Evolutionary conservation across 2,329 filamentous ascomycete species (phyloP).

Genomic region (Mollisia scopiformis): DNA sequence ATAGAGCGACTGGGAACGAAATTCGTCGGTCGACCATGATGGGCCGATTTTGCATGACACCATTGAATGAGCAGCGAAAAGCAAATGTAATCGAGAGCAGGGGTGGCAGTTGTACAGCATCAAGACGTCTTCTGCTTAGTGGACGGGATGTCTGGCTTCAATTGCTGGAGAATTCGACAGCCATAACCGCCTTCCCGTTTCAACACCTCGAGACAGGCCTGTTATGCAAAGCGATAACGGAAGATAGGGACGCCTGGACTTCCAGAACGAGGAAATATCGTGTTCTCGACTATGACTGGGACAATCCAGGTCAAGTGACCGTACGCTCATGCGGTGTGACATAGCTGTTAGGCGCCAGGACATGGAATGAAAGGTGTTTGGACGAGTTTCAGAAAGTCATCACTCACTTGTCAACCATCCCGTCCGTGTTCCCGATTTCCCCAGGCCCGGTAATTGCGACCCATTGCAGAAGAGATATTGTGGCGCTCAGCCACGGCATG

Average conservation of each 20-base stretch:
- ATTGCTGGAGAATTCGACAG: slow-evolving; percentile 1
- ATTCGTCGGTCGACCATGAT: slow-evolving; percentile 9
- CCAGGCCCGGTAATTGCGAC: slow-evolving; percentile 74
- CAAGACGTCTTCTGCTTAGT: slow-evolving; percentile 10
- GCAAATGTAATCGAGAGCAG: slow-evolving; percentile 4
- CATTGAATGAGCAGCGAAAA: slow-evolving; percentile 20
- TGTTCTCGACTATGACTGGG: slow-evolving; percentile 35
- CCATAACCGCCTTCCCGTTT: slow-evolving; percentile 21
- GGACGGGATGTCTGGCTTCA: neutral
- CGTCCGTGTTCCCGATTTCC: slow-evolving; percentile 72
- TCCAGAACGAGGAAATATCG: slow-evolving; percentile 23
- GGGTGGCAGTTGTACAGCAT: slow-evolving; percentile 25
- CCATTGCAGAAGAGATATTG: slow-evolving; percentile 76
- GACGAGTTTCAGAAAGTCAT: slow-evolving; percentile 22
- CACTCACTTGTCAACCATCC: slow-evolving; percentile 83
- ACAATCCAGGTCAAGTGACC: slow-evolving; percentile 59
- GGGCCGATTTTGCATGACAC: slow-evolving; percentile 26
- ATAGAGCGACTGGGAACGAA: slow-evolving; percentile 24
- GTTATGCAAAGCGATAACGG: slow-evolving; percentile 34
- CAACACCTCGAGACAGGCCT: slow-evolving; percentile 25
- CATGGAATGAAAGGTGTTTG: slow-evolving; percentile 17
- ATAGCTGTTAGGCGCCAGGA: slow-evolving; percentile 23
- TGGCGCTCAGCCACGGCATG: slow-evolving; percentile 89
- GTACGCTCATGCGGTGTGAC: slow-evolving; percentile 55
- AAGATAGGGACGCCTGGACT: slow-evolving; percentile 20